Evolutionary conservation across 495 filamentous ascomycete genomes (phyloP).

Genomic region (Hapsidospora chrysogenum): DNA sequence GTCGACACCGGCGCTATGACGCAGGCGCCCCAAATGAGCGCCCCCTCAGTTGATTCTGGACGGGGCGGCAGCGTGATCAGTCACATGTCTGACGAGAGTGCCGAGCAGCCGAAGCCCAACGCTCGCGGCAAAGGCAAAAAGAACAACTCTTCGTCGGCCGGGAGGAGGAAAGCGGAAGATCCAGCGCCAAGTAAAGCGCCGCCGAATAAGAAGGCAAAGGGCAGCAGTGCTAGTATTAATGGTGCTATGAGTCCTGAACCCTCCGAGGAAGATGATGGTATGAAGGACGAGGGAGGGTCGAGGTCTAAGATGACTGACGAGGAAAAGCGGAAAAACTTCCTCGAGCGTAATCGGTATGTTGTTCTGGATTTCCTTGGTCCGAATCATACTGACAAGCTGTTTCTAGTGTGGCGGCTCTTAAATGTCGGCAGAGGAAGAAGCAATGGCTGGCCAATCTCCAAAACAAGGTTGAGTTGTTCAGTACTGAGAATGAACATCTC

Average conservation of each 20-base stretch:
- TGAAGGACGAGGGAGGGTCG: constrained; percentile 87
- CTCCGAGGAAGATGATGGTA: constrained; percentile 26
- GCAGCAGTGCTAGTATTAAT: constrained; percentile 16
- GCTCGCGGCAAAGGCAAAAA: constrained; percentile 59
- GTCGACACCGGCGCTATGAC: constrained; percentile 21
- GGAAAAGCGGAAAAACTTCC: constrained; percentile 95
- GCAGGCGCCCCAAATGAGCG: constrained; percentile 33
- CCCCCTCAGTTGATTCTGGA: constrained; percentile 21
- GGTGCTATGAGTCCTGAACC: constrained; percentile 6
- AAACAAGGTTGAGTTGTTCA: constrained; percentile 84
- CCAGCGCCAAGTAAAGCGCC: constrained; percentile 36
- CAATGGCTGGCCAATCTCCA: constrained; percentile 96
- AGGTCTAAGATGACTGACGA: constrained; percentile 97
- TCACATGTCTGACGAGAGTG: constrained; percentile 54
- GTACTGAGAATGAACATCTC: constrained; percentile 76
- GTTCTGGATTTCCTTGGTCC: not conserved
- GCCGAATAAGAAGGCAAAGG: constrained; percentile 55
- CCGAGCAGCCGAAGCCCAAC: constrained; percentile 41
- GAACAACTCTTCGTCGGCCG: constrained; percentile 28
- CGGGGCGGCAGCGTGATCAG: constrained; percentile 52
- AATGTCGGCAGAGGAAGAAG: constrained; percentile 96
- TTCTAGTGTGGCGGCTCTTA: constrained; percentile 77
- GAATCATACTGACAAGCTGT: constrained; percentile 10
- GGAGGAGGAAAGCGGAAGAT: constrained; percentile 74
- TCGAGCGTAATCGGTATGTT: constrained; percentile 86